Evolutionary conservation across 1,139 yeast genomes (phyloP).

Genomic region (Magnusiomyces tetraspermus): DNA sequence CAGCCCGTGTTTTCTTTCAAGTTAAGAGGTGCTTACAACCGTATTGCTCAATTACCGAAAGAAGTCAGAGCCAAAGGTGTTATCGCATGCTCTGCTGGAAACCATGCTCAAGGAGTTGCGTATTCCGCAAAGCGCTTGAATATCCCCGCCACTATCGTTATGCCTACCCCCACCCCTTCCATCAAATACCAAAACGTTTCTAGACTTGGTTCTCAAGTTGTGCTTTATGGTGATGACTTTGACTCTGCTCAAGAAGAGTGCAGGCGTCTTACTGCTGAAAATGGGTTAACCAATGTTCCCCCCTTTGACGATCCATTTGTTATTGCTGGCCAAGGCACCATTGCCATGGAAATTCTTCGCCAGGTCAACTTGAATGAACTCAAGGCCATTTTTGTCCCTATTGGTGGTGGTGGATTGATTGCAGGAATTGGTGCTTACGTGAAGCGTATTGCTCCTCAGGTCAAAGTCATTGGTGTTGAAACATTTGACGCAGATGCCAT

Average conservation of each 20-base stretch:
- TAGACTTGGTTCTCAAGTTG: slow-evolving; percentile 89
- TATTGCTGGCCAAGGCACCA: slow-evolving; percentile 97
- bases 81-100: slow-evolving; percentile 97
- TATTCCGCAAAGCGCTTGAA: slow-evolving; percentile 74
- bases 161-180: slow-evolving; percentile 96
- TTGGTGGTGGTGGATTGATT: slow-evolving; percentile 96
- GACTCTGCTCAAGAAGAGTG: slow-evolving; percentile 91
- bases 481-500: slow-evolving; percentile 92
- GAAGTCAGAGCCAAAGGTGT: slow-evolving; percentile 74
- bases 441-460: slow-evolving; percentile 95
- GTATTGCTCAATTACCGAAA: slow-evolving; percentile 78
- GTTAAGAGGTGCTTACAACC: slow-evolving; percentile 93
- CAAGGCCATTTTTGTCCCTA: slow-evolving; percentile 81
- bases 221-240: slow-evolving; percentile 84
- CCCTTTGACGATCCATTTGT: slow-evolving; percentile 98
- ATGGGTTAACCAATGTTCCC: slow-evolving; percentile 80
- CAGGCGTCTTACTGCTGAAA: slow-evolving; percentile 52
- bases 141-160: slow-evolving; percentile 90
- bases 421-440: slow-evolving; percentile 86
- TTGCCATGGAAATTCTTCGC: slow-evolving; percentile 84
- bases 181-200: slow-evolving; percentile 88
- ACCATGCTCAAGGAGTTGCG: slow-evolving; percentile 99
- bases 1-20: slow-evolving; percentile 94
- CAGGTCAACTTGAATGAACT: slow-evolving; percentile 72
- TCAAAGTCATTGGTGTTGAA: slow-evolving; percentile 90